Evolutionary conservation across 257 asterid species (phyloP).

Genomic region (Plantago ovata): DNA sequence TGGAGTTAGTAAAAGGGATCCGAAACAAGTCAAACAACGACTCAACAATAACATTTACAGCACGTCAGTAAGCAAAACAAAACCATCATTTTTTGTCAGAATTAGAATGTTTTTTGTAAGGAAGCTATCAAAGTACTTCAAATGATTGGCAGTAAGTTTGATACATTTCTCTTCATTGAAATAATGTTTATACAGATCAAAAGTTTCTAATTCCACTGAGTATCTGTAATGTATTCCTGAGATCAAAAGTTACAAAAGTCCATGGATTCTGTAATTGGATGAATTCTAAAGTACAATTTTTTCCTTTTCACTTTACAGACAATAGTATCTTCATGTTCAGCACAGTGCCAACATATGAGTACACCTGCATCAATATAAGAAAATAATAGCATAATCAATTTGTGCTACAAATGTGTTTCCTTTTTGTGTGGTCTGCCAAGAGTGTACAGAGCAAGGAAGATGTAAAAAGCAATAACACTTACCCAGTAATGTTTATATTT

Average conservation of each 20-base stretch:
- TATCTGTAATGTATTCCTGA: not conserved
- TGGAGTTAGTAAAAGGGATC: conserved; percentile 16
- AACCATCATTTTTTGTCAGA: conserved; percentile 25
- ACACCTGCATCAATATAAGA: conserved; percentile 24
- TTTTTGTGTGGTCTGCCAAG: not conserved
- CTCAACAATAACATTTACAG: conserved; percentile 3
- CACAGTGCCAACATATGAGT: conserved; percentile 8
- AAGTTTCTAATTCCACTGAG: conserved; percentile 14
- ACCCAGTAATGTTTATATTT: conserved; percentile 26
- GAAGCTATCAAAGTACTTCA: conserved; percentile 30
- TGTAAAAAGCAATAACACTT: conserved; percentile 18
- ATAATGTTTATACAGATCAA: no score
- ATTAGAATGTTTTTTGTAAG: conserved; percentile 29
- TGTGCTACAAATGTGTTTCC: not conserved
- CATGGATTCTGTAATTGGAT: no score
- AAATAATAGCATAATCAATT: conserved; percentile 10
- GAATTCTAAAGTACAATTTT: not conserved
- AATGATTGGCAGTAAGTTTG: conserved; percentile 19
- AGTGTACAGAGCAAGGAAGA: conserved; percentile 9
- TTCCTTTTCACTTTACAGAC: conserved; percentile 11
- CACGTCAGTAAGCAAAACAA: conserved; percentile 21
- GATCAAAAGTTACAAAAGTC: no score
- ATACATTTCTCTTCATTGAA: conserved; percentile 15
- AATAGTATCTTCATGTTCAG: conserved; percentile 5
- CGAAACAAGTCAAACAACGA: conserved; percentile 14